phyloP scores from a whole-genome alignment of 768 basidiomycete genomes.

The Suillus subluteus region DNA sequence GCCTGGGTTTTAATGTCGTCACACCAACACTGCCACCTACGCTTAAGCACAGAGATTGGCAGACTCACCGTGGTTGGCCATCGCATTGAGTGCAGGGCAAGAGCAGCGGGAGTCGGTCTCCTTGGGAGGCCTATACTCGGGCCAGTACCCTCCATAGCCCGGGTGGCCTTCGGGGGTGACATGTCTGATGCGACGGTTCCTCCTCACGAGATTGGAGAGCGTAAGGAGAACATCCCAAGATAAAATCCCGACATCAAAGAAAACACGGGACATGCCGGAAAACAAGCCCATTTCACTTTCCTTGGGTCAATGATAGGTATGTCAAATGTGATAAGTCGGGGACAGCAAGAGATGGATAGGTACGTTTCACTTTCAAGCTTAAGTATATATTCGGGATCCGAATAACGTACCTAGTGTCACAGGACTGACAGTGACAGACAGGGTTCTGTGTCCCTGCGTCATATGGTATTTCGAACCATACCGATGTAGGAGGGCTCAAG shows the following conservation, averaged over 20 bases:
- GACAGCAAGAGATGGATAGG: not conserved
- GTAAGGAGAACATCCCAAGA: constrained; percentile 57
- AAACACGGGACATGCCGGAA: not conserved
- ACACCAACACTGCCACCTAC: not conserved
- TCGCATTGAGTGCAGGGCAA: constrained; percentile 77
- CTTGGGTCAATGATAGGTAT: not conserved
- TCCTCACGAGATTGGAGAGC: constrained; percentile 53
- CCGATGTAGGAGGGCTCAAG: not conserved
- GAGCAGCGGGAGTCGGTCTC: constrained; percentile 71
- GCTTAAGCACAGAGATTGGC: not conserved
- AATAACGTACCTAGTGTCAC: not conserved
- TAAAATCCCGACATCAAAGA: constrained; percentile 34
- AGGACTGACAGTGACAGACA: not conserved
- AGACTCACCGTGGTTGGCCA: constrained; percentile 78
- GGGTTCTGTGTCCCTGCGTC: not conserved
- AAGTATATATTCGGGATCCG: not conserved
- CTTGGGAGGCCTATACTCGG: constrained; percentile 59
- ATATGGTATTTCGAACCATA: not conserved
- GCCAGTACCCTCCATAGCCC: constrained; percentile 69
- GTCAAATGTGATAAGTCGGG: too few species aligned
- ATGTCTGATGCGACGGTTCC: constrained; percentile 47
- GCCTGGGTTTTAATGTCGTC: constrained; percentile 21
- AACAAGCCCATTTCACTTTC: not conserved
- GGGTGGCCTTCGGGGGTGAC: constrained; percentile 59
- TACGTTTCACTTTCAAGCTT: not conserved